Evolutionary conservation across 2,329 filamentous ascomycete species (phyloP).

Genomic region (Microascus cirrosus): DNA sequence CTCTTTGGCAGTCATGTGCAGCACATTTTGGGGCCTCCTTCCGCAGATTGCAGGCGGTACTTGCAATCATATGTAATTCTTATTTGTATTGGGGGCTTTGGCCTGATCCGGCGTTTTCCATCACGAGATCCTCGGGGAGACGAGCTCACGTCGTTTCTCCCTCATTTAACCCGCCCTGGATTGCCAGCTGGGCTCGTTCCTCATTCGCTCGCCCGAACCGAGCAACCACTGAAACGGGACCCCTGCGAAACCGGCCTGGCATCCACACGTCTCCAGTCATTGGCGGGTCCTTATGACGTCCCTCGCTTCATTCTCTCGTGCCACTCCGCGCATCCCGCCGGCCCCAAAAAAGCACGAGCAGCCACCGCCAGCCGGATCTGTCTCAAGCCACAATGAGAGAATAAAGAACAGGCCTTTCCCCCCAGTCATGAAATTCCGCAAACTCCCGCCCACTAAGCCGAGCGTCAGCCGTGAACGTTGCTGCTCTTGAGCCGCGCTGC

Average conservation of each 20-base stretch:
- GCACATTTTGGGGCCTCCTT: background rate
- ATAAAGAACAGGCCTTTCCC: background rate
- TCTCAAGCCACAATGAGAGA: background rate
- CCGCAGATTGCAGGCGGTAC: background rate
- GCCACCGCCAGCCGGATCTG: background rate
- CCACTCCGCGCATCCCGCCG: background rate
- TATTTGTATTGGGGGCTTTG: background rate
- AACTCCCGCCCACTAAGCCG: background rate
- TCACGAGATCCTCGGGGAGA: background rate
- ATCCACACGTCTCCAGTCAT: background rate
- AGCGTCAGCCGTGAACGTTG: background rate
- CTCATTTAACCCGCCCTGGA: background rate
- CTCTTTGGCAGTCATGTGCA: background rate
- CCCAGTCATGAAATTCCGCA: background rate
- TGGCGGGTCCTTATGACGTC: background rate
- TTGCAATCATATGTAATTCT: background rate
- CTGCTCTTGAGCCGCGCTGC: slow-evolving; percentile 7
- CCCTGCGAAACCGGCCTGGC: background rate
- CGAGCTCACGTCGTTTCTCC: background rate
- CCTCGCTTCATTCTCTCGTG: background rate
- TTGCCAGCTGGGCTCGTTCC: background rate
- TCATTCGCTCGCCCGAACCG: background rate
- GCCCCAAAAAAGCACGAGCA: background rate
- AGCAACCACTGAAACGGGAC: background rate
- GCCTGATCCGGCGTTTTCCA: background rate